A percentile compares a stretch with the other conserved stretches of the same genome.
phyloP scores from a whole-genome alignment of 441 rosid genomes.

The Gossypium aridum region DNA sequence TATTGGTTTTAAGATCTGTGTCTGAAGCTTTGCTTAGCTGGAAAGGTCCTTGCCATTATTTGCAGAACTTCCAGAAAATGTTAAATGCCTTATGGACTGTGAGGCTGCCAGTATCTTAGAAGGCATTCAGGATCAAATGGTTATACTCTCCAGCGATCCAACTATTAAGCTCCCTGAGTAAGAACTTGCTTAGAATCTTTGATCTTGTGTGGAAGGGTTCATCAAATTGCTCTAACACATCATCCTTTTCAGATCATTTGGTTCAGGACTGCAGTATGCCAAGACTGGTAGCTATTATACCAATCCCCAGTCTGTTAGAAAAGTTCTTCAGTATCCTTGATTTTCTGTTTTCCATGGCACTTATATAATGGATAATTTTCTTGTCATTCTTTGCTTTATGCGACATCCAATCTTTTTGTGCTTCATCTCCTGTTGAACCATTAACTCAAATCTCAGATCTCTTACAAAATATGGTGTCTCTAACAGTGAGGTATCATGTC shows the following conservation, averaged over 20 bases:
- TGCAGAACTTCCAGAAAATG: slow-evolving; percentile 67
- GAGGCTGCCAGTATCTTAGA: slow-evolving; percentile 64
- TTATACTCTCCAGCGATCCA: slow-evolving; percentile 63
- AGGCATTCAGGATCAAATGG: slow-evolving; percentile 76
- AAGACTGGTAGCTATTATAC: slow-evolving; percentile 37
- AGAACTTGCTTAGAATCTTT: slow-evolving; percentile 20
- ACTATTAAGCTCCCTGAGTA: slow-evolving; percentile 65
- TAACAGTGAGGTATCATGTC: slow-evolving; percentile 61
- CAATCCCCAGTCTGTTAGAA: slow-evolving; percentile 52
- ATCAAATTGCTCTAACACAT: slow-evolving; percentile 8
- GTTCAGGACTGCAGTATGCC: slow-evolving; percentile 54
- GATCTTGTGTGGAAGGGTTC: background rate
- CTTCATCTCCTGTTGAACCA: slow-evolving; percentile 21
- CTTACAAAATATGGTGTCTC: slow-evolving; percentile 49
- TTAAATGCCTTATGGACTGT: slow-evolving; percentile 69
- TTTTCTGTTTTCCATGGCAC: slow-evolving; percentile 1
- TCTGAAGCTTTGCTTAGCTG: background rate
- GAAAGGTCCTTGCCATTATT: background rate
- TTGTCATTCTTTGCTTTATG: background rate
- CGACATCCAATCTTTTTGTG: slow-evolving; percentile 4
- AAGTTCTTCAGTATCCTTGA: slow-evolving; percentile 72
- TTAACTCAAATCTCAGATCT: slow-evolving; percentile 51
- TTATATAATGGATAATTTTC: background rate
- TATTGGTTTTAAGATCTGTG: background rate
- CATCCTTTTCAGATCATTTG: slow-evolving; percentile 55